Evolutionary conservation across 805 yeast species (phyloP).

Genomic region (Sugiyamaella marilandica): DNA sequence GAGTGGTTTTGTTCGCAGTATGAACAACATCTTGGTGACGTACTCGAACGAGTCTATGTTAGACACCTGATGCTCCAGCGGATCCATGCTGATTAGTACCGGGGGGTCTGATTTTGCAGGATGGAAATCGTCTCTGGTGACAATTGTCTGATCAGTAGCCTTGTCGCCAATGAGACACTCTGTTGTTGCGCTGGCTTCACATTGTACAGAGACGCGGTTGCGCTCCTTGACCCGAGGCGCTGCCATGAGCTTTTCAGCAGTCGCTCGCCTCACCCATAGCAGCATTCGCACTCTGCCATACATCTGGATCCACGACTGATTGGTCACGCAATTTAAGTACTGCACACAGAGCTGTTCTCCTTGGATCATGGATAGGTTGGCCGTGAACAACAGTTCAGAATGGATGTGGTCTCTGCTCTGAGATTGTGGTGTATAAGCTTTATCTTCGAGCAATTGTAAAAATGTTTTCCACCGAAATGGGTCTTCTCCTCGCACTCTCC

Average conservation of each 20-base stretch:
- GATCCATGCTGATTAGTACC: constrained; percentile 55
- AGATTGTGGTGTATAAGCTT: constrained; percentile 38
- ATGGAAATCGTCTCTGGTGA: constrained; percentile 10
- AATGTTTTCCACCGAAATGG: constrained; percentile 71
- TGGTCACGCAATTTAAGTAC: constrained; percentile 63
- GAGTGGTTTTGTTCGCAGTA: constrained; percentile 43
- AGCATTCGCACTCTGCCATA: constrained; percentile 74
- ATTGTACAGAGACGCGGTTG: constrained; percentile 57
- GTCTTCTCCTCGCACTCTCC: constrained; percentile 34
- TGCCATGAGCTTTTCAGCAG: constrained; percentile 61
- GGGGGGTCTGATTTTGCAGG: constrained; percentile 23
- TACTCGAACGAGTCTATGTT: constrained; percentile 59
- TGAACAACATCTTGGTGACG: constrained; percentile 57
- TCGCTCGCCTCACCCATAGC: constrained; percentile 56
- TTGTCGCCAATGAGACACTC: constrained; percentile 47
- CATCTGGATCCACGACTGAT: constrained; percentile 68
- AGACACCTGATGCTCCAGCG: constrained; percentile 39
- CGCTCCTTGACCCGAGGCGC: constrained; percentile 48
- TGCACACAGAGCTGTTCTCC: constrained; percentile 72
- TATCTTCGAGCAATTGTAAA: constrained; percentile 41
- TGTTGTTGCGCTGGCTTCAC: constrained; percentile 59
- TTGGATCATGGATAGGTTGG: constrained; percentile 49
- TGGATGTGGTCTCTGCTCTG: constrained; percentile 41
- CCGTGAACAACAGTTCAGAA: constrained; percentile 52
- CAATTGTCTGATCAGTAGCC: background rate